Evolutionary conservation across 192 early-diverging fungal genomes (phyloP).

Genomic region (Backusella parvicylindrica): DNA sequence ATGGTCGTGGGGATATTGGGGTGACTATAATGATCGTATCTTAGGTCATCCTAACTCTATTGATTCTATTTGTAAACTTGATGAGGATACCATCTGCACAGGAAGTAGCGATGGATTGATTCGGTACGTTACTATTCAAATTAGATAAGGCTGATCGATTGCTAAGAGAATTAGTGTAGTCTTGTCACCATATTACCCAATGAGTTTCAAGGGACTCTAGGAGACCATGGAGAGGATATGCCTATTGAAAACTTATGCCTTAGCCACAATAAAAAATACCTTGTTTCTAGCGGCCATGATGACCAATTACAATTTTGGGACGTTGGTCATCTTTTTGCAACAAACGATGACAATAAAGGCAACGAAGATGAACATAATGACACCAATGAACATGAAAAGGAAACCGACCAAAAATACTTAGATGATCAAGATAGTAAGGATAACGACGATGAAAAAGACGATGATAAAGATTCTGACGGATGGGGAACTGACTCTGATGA

Average conservation of each 20-base stretch:
- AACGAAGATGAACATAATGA: constrained; percentile 42
- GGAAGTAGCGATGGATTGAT: constrained; percentile 92
- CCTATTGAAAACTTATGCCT: constrained; percentile 83
- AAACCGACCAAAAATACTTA: background rate
- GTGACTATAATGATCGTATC: constrained; percentile 90
- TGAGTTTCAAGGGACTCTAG: constrained; percentile 83
- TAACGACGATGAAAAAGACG: constrained; percentile 21
- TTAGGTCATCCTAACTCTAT: constrained; percentile 92
- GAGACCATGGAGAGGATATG: constrained; percentile 81
- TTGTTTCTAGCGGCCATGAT: constrained; percentile 88
- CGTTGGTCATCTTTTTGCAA: constrained; percentile 57
- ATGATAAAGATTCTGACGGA: constrained; percentile 21
- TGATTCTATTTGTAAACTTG: constrained; percentile 79
- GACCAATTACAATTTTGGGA: constrained; percentile 87
- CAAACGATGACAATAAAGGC: constrained; percentile 43
- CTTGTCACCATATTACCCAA: constrained; percentile 90
- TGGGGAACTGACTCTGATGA: constrained; percentile 13
- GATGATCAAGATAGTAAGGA: constrained; percentile 26
- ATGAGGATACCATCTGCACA: constrained; percentile 82
- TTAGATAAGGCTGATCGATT: background rate
- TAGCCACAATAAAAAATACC: constrained; percentile 66
- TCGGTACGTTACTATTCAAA: constrained; percentile 29
- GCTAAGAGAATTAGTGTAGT: constrained; percentile 17
- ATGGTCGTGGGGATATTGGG: constrained; percentile 90
- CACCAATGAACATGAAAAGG: constrained; percentile 39